phyloP scores from a whole-genome alignment of 2,329 filamentous ascomycete species.

The Aspergillus hiratsukae region DNA sequence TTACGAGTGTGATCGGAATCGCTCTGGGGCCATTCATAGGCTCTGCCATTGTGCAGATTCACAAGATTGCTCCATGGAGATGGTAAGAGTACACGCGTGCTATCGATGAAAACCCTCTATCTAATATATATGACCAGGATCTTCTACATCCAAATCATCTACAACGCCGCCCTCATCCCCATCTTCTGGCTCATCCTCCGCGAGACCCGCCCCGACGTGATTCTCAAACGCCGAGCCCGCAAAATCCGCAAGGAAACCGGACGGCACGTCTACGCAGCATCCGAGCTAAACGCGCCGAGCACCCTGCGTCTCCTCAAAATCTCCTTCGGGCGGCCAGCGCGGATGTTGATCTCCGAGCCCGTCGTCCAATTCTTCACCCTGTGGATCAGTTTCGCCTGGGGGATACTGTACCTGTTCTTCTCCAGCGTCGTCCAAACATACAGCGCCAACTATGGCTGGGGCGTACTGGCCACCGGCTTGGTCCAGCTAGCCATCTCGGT shows the following conservation, averaged over 20 bases:
- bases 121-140: constrained; percentile 29
- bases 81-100: constrained; percentile 27
- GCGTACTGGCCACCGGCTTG: constrained; percentile 31
- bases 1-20: constrained; percentile 41
- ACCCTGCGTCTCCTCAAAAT: constrained; percentile 30
- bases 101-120: neutral
- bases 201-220: constrained; percentile 42
- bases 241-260: constrained; percentile 35
- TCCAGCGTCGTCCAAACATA: constrained; percentile 39
- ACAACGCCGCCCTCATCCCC: constrained; percentile 39
- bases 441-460: constrained; percentile 34
- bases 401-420: constrained; percentile 43
- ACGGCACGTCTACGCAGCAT: constrained; percentile 21
- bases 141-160: constrained; percentile 43
- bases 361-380: constrained; percentile 42
- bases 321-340: constrained; percentile 37
- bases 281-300: constrained; percentile 20
- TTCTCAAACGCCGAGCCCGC: constrained; percentile 36
- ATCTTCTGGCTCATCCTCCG: constrained; percentile 39
- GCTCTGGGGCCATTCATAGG: constrained; percentile 45
- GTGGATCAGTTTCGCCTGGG: constrained; percentile 44
- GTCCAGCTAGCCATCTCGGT: constrained; percentile 42
- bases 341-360: constrained; percentile 40
- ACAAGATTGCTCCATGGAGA: constrained; percentile 34
- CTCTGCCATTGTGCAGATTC: constrained; percentile 34